Evolutionary conservation across 129 eudicot species (phyloP), one percentile per base, ranked within the genome.

Genomic region (Lactuca saligna): DNA sequence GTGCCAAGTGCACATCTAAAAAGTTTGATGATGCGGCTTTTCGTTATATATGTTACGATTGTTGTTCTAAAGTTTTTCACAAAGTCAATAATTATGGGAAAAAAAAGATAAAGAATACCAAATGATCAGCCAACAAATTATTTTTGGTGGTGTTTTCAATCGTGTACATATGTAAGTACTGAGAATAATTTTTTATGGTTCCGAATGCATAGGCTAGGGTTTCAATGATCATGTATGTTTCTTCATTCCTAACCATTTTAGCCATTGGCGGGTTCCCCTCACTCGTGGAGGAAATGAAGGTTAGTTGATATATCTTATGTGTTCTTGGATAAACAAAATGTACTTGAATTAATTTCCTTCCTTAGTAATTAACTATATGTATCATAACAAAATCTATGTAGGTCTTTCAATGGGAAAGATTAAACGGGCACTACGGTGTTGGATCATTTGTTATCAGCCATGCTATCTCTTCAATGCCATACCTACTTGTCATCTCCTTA

Each of bases 251-350:
- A 25, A 86, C 97, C 5, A 75, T 88, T 16, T 85, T 88, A 87
- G 84, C 88, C 14, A 84, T 91, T 31, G 93, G 97, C 1, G 93
- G 97, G 8, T 91, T 91, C 72, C 97, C 97, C 51, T 91, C 97
- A 0, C 88, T 91, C 60, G 81, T 91, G 8, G 93, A 91, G 65
- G 97, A 91, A 73, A 79, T 91, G 78, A 91, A 91, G 90, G 97
- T 91, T 17, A 3, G 57, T 25, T 35, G 10, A 35, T 60, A 35
- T 44, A 65, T 46, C 46, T 65, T 17, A n/a, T 31, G 11, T 74
- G 53, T 11, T 41, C 57, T 42, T 42, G 15, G 42, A 32, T 2
- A 11, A 63, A 44, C 3, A 65, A n/a, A 34, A 32, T 3, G 1
- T 31, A 6, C 10, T 41, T 41, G 31, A 60, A 60, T 20, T n/a